Base-by-base conservation (phyloP, 106 monocot genomes). In the Acorus gramineus region DNA sequence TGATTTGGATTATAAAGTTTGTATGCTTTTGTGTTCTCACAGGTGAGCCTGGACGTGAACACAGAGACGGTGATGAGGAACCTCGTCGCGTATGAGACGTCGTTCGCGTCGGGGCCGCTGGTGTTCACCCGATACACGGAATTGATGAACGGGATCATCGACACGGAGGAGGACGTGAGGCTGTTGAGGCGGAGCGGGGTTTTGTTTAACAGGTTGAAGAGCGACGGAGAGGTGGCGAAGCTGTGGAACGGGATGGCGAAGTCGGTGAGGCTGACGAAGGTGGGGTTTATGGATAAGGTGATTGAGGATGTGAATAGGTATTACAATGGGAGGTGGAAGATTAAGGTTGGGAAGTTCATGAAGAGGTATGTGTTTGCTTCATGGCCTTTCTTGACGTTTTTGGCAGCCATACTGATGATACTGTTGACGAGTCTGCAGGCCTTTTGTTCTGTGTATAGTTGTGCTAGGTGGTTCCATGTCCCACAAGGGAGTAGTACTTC, bases 111-210 rank as follows among this genome's bases (percentile, higher is more conserved):
- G 46, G 86, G 82, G 7, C 79, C 82, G 44, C 65, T 79, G 46
- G 66, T 82, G 3, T 53, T 86, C 11, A 72, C 79, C 4, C 57
- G 86, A 13, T 86, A 86, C 71, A 80, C 79, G 4, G 86, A 86
- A 67, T 64, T 86, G 64, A 86, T 86, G 73, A 86, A 86, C 61
- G 86, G 86, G 6, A 86, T 86, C 66, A 71, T 83, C 60, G 82
- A 86, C 77, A 79, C 79, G 0, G 71, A 61, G 10, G 65, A 77
- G 11, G 86, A 86, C 55, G 80, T 86, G 45, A 62, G 57, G 74
- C 56, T 82, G 9, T 68, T 86, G 44, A 64, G 77, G 65, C 46
- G 66, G 7, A 56, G 68, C 6, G 77, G 70, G 14, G 56, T 86
- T 2, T 57, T 86, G 6, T 2, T 64, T 14, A 86, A 86, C 68